Conservation (phyloP, 345 rosid species). For the Acer negundo region DNA sequence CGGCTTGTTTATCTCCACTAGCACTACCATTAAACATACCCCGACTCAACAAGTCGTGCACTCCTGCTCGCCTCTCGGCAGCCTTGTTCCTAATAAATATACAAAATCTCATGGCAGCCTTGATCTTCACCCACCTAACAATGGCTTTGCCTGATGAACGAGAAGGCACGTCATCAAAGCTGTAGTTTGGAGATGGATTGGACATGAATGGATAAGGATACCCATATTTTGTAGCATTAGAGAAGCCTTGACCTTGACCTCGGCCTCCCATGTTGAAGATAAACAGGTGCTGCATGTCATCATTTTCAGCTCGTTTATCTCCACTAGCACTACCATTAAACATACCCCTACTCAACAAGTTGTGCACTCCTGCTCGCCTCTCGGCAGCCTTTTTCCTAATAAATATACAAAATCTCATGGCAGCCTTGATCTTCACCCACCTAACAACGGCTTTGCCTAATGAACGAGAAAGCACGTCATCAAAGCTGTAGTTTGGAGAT, state of each 20-base stretch:
- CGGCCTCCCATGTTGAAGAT: constrained; percentile 70
- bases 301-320: no score
- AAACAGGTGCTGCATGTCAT: constrained; percentile 91
- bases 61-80: no score
- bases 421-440: constrained; percentile 98
- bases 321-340: no score
- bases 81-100: constrained; percentile 79
- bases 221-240: constrained; percentile 52
- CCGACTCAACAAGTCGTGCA: no score
- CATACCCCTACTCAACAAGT: no score
- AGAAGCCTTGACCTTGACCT: constrained; percentile 30
- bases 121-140: constrained; percentile 94
- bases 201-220: constrained; percentile 46
- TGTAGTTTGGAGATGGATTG: constrained; percentile 48
- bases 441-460: constrained; percentile 88
- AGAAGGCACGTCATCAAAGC: constrained; percentile 50
- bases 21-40: no score
- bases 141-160: constrained; percentile 80
- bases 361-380: no score
- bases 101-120: constrained; percentile 94
- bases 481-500: constrained; percentile 47
- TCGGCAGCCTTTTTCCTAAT: constrained; percentile 80
- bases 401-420: constrained; percentile 86
- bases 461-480: constrained; percentile 55
- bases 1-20: no score